Conservation (phyloP, 805 yeast species). For the Kodamaea sagamina region DNA sequence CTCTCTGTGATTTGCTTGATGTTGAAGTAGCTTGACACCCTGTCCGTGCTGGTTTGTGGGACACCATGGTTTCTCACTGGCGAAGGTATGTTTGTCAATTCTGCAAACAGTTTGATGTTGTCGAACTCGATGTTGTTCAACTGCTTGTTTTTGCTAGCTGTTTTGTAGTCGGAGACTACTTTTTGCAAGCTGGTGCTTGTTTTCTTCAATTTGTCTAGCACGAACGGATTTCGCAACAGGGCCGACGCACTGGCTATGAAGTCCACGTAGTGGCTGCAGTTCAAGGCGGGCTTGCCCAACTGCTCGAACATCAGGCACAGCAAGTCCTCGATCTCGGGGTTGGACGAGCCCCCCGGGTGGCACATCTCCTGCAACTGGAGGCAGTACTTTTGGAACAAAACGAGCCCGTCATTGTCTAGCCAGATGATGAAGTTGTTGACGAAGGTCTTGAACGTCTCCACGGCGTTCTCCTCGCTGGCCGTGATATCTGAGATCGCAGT, state of each 20-base stretch:
- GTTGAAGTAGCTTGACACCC: constrained; percentile 42
- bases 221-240: constrained; percentile 40
- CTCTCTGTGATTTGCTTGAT: constrained; percentile 38
- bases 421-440: constrained; percentile 42
- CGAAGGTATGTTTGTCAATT: constrained; percentile 6
- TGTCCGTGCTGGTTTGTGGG: constrained; percentile 11
- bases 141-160: constrained; percentile 17
- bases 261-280: constrained; percentile 30
- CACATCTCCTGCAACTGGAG: constrained; percentile 19
- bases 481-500: constrained; percentile 17
- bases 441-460: constrained; percentile 35
- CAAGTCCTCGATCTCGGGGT: constrained; percentile 8
- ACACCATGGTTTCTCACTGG: constrained; percentile 6
- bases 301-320: constrained; percentile 12
- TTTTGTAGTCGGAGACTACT: constrained; percentile 20
- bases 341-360: constrained; percentile 1
- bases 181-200: constrained; percentile 17
- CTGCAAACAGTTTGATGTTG: constrained; percentile 26
- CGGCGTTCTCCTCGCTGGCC: constrained; percentile 20
- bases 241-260: constrained; percentile 27
- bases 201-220: constrained; percentile 31
- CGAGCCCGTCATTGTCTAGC: constrained; percentile 37
- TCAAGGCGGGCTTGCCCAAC: constrained; percentile 34
- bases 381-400: constrained; percentile 36
- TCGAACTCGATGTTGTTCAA: constrained; percentile 39